Evolutionary conservation across 257 asterid species (phyloP).

Genomic region (Solanum sitiens): DNA sequence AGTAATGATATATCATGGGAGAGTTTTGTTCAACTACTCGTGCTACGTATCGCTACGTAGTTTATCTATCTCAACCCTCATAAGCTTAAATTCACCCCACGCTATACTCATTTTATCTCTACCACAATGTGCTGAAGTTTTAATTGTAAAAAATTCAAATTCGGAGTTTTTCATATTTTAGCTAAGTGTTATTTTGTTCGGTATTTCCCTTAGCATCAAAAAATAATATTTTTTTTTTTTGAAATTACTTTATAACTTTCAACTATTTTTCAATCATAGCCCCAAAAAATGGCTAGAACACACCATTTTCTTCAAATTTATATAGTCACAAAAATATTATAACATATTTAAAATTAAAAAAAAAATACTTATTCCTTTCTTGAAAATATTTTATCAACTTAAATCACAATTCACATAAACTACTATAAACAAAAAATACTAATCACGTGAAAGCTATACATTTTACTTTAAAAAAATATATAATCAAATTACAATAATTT

Average conservation of each 20-base stretch:
- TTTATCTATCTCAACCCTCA: background rate
- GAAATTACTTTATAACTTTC: background rate
- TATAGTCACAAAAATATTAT: background rate
- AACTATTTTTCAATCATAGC: background rate
- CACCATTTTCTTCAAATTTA: background rate
- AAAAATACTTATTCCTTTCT: no score
- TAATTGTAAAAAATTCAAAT: background rate
- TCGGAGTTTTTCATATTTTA: background rate
- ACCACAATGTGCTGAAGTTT: background rate
- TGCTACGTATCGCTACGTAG: background rate
- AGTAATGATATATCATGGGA: background rate
- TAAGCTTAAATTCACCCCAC: background rate
- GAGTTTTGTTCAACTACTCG: background rate
- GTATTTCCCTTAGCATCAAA: background rate
- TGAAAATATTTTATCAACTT: background rate
- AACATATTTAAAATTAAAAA: background rate
- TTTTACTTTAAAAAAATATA: no score
- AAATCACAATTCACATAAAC: background rate
- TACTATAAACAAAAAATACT: background rate
- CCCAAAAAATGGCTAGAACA: background rate
- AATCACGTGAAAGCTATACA: no score
- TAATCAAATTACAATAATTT: no score
- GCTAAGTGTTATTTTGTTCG: background rate
- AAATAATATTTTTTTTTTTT: background rate
- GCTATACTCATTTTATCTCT: background rate